phyloP scores from a whole-genome alignment of 1,284 basidiomycete species.

The Fistulinella cinereoalba region DNA sequence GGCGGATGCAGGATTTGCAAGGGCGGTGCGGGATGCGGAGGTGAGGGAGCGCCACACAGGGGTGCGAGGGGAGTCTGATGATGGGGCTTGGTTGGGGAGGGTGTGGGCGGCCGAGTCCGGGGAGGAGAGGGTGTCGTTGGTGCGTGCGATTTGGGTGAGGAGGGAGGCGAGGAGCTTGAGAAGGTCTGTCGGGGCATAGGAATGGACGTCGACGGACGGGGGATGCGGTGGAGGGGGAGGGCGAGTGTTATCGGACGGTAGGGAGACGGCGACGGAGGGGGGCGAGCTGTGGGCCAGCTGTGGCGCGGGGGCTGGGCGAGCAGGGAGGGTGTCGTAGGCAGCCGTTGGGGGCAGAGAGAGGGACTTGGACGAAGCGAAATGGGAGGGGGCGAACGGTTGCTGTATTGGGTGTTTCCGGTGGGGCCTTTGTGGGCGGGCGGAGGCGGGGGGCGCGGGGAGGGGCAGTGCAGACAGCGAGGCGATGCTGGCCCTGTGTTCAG shows the following conservation, averaged over 20 bases:
- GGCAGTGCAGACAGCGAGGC: slow-evolving; percentile 19
- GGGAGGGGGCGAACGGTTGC: slow-evolving; percentile 14
- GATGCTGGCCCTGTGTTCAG: slow-evolving; percentile 27
- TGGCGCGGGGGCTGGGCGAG: slow-evolving; percentile 17
- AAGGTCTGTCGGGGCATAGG: slow-evolving; percentile 67
- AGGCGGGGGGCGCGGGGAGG: slow-evolving; percentile 12
- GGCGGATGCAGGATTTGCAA: slow-evolving; percentile 77
- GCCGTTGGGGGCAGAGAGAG: slow-evolving; percentile 21
- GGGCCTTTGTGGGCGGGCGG: slow-evolving; percentile 19
- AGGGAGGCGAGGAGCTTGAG: slow-evolving; percentile 87
- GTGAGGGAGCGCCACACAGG: slow-evolving; percentile 67
- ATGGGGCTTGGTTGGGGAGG: slow-evolving; percentile 26
- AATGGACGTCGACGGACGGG: slow-evolving; percentile 54
- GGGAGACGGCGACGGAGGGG: background rate
- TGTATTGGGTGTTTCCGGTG: slow-evolving; percentile 21
- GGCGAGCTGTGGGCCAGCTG: slow-evolving; percentile 8
- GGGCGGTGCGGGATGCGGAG: slow-evolving; percentile 75
- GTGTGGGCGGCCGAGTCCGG: slow-evolving; percentile 24
- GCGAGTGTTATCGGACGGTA: slow-evolving; percentile 15
- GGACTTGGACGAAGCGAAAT: slow-evolving; percentile 15
- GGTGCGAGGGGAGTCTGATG: slow-evolving; percentile 27
- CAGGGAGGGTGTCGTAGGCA: slow-evolving; percentile 15
- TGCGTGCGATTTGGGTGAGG: slow-evolving; percentile 87
- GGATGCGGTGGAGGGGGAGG: background rate
- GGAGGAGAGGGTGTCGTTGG: slow-evolving; percentile 65